Evolutionary conservation across 352 stramenopile species (phyloP).

Genomic region (Pythium aphanidermatum): DNA sequence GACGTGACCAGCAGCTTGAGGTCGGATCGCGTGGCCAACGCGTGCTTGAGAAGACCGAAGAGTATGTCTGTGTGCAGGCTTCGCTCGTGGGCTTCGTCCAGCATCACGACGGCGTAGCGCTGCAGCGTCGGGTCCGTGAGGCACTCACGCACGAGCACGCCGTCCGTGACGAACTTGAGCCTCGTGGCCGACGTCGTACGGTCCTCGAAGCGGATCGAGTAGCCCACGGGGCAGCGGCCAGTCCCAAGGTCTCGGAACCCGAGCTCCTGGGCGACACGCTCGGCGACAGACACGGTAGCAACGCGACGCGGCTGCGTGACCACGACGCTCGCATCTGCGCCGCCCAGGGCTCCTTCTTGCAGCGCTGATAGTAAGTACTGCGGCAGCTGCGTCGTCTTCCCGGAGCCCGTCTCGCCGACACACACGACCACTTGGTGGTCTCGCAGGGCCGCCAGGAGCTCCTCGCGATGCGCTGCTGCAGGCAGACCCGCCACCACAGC

Average conservation of each 20-base stretch:
- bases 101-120: conserved; percentile 88
- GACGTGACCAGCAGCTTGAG: conserved; percentile 94
- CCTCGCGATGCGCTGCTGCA: conserved; percentile 42
- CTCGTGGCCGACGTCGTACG: conserved; percentile 44
- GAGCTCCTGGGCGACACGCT: conserved; percentile 97
- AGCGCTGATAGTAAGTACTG: conserved; percentile 54
- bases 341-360: conserved; percentile 2
- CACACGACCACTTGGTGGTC: conserved; percentile 63
- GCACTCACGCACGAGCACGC: conserved; percentile 77
- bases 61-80: conserved; percentile 98
- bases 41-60: conserved; percentile 91
- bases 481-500: conserved; percentile 17
- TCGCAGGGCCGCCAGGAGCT: conserved; percentile 41
- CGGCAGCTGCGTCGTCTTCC: conserved; percentile 94
- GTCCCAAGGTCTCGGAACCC: conserved; percentile 39
- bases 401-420: conserved; percentile 93
- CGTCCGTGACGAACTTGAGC: conserved; percentile 85
- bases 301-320: conserved; percentile 94
- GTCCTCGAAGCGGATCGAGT: conserved; percentile 98
- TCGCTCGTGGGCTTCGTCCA: conserved; percentile 98
- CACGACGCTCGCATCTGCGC: conserved; percentile 36
- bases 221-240: conserved; percentile 79
- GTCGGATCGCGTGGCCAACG: conserved; percentile 53
- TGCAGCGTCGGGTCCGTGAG: conserved; percentile 64
- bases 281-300: conserved; percentile 95